Evolutionary conservation across 176 grass and related monocot genomes (phyloP), one percentile per base, ranked within the genome.

Genomic region (bread wheat (Triticum aestivum)): DNA sequence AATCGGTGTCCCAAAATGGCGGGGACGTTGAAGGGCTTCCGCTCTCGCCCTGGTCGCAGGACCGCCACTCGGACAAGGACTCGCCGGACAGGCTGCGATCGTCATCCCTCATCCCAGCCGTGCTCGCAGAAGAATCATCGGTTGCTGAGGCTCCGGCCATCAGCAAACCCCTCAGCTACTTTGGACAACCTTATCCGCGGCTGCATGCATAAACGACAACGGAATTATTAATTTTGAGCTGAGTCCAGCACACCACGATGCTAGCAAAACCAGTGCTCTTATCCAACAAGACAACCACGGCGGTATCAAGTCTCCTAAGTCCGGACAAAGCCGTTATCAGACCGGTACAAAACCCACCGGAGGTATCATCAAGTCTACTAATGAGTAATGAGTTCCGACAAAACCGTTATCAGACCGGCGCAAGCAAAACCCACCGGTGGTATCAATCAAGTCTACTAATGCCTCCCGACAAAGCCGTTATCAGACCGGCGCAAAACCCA

Each of bases 21-120:
- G 90, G 94, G 33, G 93, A 89, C 2, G 93, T 98, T 2, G 96
- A 98, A 83, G 93, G 88, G 78, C 79, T 98, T 47, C 92, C 96
- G 8, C 92, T 95, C 15, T 96, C 93, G 26, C 87, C 88, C 24
- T 95, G 93, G 18, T 94, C 96, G 2, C 67, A 91, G 45, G 93
- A 98, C 30, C 96, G 80, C 96, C 93, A 98, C 84, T 98, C 96
- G 8, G 90, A 88, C 82, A 93, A 73, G 12, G 91, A 92, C 32
- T 98, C 96, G 21, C 92, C 90, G 8, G 90, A 91, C 14, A 90
- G 69, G 75, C 85, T 81, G 75, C 84, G 75, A 8, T 95, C 90
- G 10, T 90, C 93, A 13, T 92, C 93, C 90, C 69, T 69, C 83
- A 88, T 84, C 86, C 87, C 89, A 78, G 90, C 27, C 15, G 87